Base-by-base conservation (phyloP, 306 rosid genomes). In the Prunus dulcis region DNA sequence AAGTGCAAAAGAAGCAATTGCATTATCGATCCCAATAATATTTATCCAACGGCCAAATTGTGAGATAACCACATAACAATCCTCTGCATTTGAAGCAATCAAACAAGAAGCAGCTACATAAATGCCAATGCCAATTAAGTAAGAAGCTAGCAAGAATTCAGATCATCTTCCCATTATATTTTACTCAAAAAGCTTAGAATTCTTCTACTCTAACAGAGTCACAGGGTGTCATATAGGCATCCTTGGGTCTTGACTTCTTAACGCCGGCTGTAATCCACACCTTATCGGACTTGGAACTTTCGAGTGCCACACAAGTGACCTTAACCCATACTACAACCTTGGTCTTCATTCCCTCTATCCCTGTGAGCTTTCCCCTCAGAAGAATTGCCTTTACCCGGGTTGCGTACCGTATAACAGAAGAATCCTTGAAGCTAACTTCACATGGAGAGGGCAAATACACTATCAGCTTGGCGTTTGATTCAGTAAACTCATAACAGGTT, bases 281-380 rank as follows among this genome's bases (percentile, higher is more conserved):
- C 85, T 89, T 88, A 47, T 92, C 96, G 22, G 99, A 92, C 85
- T 95, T 95, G 80, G 88, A 84, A 76, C 95, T 91, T 51, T 95
- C 99, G 25, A 95, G 80, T 22, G 88, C 76, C 77, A 92, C 93
- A 68, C 78, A 82, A 62, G 97, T 95, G 73, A 95, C 90, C 86
- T 89, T 95, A 53, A 91, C 99, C 99, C 98, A 95, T n/a, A 92
- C 97, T 2, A 95, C 82, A 51, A 84, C 96, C 83, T 95, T 92
- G 0, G 97, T 95, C 85, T 95, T 95, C 99, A 92, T 88, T 79
- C 99, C 99, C 72, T 92, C 99, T 34, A 95, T 86, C 5, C 89
- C 85, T 0, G 90, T 84, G 51, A 95, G 90, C 89, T 91, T 90
- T 64, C 99, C 99, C 82, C 91, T 87, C 25, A 88, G 83, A 53